Evolutionary conservation across 2,329 filamentous ascomycete species (phyloP), one percentile per base, ranked within the genome.

Genomic region (Penicillium sp.): DNA sequence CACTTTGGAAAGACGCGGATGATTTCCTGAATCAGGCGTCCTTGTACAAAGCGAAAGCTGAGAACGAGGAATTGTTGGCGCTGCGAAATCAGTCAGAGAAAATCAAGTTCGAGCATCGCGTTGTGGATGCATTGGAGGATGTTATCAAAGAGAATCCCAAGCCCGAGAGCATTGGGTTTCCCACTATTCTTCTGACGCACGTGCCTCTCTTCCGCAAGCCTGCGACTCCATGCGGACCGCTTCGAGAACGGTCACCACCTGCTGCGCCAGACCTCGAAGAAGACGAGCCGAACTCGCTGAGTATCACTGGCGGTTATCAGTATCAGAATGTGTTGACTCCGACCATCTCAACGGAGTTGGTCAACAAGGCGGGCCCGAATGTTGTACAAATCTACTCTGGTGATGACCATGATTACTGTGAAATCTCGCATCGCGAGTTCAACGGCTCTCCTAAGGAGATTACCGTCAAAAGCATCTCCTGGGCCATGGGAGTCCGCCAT

Each of bases 391-490:
- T 92, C 41, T 99, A 97, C 68, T 96, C 91, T 0, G 94, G 94
- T 10, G 94, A 99, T 64, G 94, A 99, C 67, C 94, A 99, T 75
- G 94, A 99, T 75, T 96, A 97, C 75, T 99, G 94, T 74, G 92
- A 96, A 65, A 76, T 97, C 6, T 80, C 86, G 0, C 94, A 99
- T 71, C 84, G 85, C 2, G 80, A 83, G 16, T 84, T 86, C 53
- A 85, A 85, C 57, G 81, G 80, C 31, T 75, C 78, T 0, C 81
- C 79, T 5, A 82, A 80, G 24, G 94, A 99, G 70, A 95, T 96
- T 59, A 99, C 94, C 0, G 91, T 97, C 63, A 99, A 99, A 76
- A 92, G 88, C 66, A 85, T 95, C 61, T 95, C 87, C 65, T 96
- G 93, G 90, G 91, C 90, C 16, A 97, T 97, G 94, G 92, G 94